Base-by-base conservation (phyloP, 345 rosid species). In the Dipteronia dyeriana region DNA sequence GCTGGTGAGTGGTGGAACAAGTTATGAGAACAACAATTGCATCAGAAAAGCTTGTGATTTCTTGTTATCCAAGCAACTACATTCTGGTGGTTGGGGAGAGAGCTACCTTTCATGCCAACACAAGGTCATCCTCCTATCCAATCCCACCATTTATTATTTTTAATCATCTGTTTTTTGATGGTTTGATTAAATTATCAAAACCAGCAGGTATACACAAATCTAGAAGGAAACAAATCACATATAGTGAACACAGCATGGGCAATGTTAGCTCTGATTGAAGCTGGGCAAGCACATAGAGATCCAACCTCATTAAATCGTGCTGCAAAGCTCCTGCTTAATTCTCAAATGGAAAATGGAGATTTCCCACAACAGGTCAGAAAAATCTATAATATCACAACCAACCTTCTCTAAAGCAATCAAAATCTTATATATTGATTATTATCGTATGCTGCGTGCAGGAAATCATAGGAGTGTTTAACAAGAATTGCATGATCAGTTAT, bases 201-300 rank as follows among this genome's bases (percentile, higher is more conserved):
- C 11, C 3, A 41, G 13, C 77, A 86, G 95, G 88, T 77, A 2
- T 90, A 87, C 68, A 84, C 87, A 1, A 82, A 87, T 70, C 76
- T 92, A 67, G 88, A 87, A 34, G 88, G 79, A 41, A 73, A 86
- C 62, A 85, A 65, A 29, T 26, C 89, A 7, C 94, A 90, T 51
- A 22, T 82, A 5, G 95, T 89, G n/a, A 85, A 91, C 71, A 89
- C 98, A 2, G 78, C 91, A 25, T 92, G 98, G 94, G 95, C 98
- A 54, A 77, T 90, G 87, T 57, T 94, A 29, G 82, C 89, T 78
- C 92, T 91, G 19, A 88, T 91, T 17, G 89, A 83, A 73, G 85
- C 90, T 7, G 97, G 91, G 29, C 97, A 93, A 90, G 90, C 83
- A 4, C 74, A 79, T 5, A 85, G 93, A 84, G 94, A 91, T 49